These are phyloP conservation scores for Emiliania huxleyi DNA, from an alignment of 78 protist genomes.

Conservation along the genomic window DNA sequence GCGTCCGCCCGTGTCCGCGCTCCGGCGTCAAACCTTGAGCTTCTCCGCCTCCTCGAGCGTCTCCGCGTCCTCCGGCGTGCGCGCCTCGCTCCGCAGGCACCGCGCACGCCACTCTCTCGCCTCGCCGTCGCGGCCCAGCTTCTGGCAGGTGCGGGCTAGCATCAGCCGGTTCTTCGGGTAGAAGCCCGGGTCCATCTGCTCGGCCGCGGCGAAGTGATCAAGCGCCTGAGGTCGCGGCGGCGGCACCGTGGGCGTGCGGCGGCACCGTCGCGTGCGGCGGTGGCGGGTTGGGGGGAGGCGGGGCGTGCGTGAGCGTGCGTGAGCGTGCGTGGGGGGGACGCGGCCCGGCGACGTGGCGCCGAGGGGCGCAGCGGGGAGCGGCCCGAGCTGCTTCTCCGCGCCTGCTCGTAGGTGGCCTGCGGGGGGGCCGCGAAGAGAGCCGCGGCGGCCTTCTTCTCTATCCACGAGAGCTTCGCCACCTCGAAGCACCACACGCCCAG, in stretches of 20 bases:
- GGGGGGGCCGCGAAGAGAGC: slow-evolving; percentile 78
- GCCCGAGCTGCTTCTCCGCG: no score
- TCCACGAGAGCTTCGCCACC: slow-evolving; percentile 57
- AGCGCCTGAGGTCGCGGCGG: no score
- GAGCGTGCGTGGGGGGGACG: no score
- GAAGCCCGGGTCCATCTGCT: background rate
- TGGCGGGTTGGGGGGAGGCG: no score
- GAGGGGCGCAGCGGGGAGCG: no score
- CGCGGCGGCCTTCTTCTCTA: slow-evolving; percentile 52
- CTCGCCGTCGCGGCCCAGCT: background rate
- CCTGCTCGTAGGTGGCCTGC: slow-evolving; percentile 58
- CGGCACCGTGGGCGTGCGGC: no score
- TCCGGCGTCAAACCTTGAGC: background rate
- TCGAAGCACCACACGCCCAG: slow-evolving; percentile 72
- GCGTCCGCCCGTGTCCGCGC: no score
- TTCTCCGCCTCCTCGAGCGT: background rate
- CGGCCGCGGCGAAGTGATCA: background rate
- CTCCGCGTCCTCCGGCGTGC: background rate
- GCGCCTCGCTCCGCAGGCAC: background rate
- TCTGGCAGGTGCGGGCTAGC: background rate
- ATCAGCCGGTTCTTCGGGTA: background rate
- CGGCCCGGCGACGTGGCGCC: no score
- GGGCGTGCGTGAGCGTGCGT: no score
- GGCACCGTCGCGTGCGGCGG: no score
- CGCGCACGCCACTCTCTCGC: background rate